Evolutionary conservation across 257 asterid species (phyloP).

Genomic region (Solanum peruvianum): DNA sequence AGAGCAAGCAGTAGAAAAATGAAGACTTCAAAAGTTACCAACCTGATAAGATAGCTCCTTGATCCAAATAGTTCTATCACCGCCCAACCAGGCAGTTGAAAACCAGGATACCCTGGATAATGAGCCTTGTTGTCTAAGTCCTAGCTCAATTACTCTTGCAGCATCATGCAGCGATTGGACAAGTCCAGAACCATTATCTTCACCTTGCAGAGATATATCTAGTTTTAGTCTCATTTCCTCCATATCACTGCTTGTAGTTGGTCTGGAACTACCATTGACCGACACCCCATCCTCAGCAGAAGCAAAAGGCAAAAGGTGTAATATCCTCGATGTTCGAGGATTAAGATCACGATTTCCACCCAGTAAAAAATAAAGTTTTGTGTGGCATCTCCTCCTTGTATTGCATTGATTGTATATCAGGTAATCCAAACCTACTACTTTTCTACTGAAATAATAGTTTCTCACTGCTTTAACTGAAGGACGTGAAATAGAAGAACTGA

Average conservation of each 20-base stretch:
- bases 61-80: constrained; percentile 74
- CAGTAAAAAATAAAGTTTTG: constrained; percentile 27
- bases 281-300: constrained; percentile 87
- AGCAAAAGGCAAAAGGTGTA: constrained; percentile 43
- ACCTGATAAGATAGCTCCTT: constrained; percentile 95
- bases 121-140: constrained; percentile 55
- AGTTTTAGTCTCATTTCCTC: constrained; percentile 60
- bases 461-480: constrained; percentile 38
- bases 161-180: constrained; percentile 90
- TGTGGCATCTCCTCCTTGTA: constrained; percentile 38
- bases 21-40: background rate
- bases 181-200: constrained; percentile 56
- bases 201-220: constrained; percentile 66
- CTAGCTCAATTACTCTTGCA: constrained; percentile 87
- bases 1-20: background rate
- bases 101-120: constrained; percentile 73
- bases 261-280: constrained; percentile 55
- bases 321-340: constrained; percentile 31
- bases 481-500: constrained; percentile 60
- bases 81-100: constrained; percentile 87
- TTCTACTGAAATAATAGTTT: constrained; percentile 23
- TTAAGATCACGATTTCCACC: constrained; percentile 19
- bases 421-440: constrained; percentile 23
- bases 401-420: constrained; percentile 22
- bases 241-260: constrained; percentile 35